Conservation (phyloP, 805 yeast species). For the Kluyveromyces dobzhanskii region DNA sequence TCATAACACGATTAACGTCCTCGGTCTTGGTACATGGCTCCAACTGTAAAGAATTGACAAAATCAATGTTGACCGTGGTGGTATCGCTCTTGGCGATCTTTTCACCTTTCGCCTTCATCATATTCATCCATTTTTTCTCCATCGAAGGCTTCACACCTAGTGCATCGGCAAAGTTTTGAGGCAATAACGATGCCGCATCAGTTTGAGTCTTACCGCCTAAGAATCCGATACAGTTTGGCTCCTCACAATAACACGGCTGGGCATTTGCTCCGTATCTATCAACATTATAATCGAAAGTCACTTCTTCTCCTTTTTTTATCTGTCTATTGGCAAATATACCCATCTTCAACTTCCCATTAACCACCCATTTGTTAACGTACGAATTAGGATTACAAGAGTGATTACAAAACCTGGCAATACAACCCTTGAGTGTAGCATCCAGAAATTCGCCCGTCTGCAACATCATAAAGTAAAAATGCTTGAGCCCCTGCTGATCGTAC, state of each 20-base stretch:
- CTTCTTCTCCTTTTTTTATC: slow-evolving; percentile 73
- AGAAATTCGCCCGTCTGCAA: slow-evolving; percentile 85
- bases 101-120: slow-evolving; percentile 41
- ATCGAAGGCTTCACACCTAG: slow-evolving; percentile 62
- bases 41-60: slow-evolving; percentile 51
- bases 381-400: slow-evolving; percentile 96
- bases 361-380: slow-evolving; percentile 95
- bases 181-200: slow-evolving; percentile 75
- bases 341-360: slow-evolving; percentile 82
- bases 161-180: slow-evolving; percentile 78
- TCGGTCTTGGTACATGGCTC: slow-evolving; percentile 36
- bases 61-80: slow-evolving; percentile 52
- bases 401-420: slow-evolving; percentile 84
- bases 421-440: slow-evolving; percentile 88
- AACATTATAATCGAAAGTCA: slow-evolving; percentile 77
- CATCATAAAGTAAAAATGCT: slow-evolving; percentile 95
- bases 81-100: slow-evolving; percentile 42
- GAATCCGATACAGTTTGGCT: slow-evolving; percentile 82
- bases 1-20: slow-evolving; percentile 73
- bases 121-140: slow-evolving; percentile 65
- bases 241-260: slow-evolving; percentile 92
- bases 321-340: slow-evolving; percentile 84
- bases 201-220: slow-evolving; percentile 98
- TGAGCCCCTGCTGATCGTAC: slow-evolving; percentile 59
- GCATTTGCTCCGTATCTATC: slow-evolving; percentile 94